phyloP scores from a whole-genome alignment of 1,284 basidiomycete species.

The Tilletiaria anomala region DNA sequence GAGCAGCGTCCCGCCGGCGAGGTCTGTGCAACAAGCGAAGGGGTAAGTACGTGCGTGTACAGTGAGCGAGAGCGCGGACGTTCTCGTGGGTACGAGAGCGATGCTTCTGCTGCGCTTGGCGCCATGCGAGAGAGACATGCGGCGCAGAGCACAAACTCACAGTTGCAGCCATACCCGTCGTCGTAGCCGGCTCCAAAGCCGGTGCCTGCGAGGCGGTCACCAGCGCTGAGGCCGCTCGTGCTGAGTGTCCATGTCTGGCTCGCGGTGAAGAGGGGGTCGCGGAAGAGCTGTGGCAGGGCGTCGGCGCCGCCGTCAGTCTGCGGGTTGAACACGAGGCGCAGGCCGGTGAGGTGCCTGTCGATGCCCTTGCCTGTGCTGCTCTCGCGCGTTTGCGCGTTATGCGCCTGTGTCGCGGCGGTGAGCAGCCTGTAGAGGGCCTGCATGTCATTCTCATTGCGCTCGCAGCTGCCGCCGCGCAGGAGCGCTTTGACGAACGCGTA shows the following conservation, averaged over 20 bases:
- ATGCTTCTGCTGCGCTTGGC: too few species aligned
- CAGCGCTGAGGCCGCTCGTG: constrained; percentile 77
- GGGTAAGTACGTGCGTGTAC: constrained; percentile 3
- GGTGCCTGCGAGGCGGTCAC: constrained; percentile 74
- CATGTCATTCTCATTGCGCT: constrained; percentile 46
- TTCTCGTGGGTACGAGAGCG: too few species aligned
- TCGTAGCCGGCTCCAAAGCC: constrained; percentile 48
- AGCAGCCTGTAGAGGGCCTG: constrained; percentile 49
- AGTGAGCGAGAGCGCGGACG: background rate
- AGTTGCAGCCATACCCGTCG: constrained; percentile 26
- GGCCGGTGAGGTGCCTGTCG: constrained; percentile 79
- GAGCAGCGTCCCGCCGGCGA: constrained; percentile 63
- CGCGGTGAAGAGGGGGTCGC: constrained; percentile 58
- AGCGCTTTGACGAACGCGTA: constrained; percentile 67
- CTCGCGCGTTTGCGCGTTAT: constrained; percentile 61
- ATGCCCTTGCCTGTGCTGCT: constrained; percentile 72
- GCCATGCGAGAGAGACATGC: background rate
- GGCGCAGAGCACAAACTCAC: background rate
- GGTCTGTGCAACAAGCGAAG: constrained; percentile 47
- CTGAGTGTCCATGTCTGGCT: constrained; percentile 80
- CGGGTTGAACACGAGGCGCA: constrained; percentile 46
- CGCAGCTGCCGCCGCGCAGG: constrained; percentile 38
- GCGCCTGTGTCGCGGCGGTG: constrained; percentile 56
- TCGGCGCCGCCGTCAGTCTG: constrained; percentile 27
- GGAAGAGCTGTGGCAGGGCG: constrained; percentile 22